Evolutionary conservation across 1,284 basidiomycete genomes (phyloP).

Genomic region (Hymenochaete sp.): DNA sequence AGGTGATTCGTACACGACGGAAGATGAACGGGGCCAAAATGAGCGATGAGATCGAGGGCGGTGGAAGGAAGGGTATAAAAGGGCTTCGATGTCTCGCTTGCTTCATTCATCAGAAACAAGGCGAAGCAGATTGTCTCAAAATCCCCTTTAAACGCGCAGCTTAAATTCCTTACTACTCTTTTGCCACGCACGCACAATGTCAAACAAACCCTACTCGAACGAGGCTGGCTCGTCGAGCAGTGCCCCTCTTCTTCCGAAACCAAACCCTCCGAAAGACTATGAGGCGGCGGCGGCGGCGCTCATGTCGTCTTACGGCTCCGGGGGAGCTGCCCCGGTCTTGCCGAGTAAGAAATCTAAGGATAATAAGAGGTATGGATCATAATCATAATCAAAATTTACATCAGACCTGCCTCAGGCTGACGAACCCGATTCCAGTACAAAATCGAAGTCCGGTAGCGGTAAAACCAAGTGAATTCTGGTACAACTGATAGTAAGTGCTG

Average conservation of each 20-base stretch:
- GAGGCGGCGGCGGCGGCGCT: slow-evolving; percentile 16
- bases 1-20: too few relatives aligned
- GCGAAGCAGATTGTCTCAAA: background rate
- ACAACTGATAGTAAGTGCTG: too few relatives aligned
- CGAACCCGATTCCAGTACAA: background rate
- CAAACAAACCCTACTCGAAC: slow-evolving; percentile 1
- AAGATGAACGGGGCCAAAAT: too few relatives aligned
- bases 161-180: background rate
- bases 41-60: too few relatives aligned
- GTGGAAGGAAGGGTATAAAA: too few relatives aligned
- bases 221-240: slow-evolving; percentile 15
- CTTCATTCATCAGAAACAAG: background rate
- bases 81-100: too few relatives aligned
- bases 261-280: slow-evolving; percentile 16
- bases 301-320: slow-evolving; percentile 16
- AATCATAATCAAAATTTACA: background rate
- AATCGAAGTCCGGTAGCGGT: too few relatives aligned
- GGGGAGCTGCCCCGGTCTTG: slow-evolving; percentile 1
- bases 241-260: slow-evolving; percentile 16
- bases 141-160: background rate
- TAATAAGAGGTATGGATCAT: slow-evolving; percentile 5
- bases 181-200: too few relatives aligned
- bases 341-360: slow-evolving; percentile 8
- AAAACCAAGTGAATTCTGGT: too few relatives aligned
- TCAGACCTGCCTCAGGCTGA: background rate